Evolutionary conservation across 176 grass and related monocot genomes (phyloP).

Genomic region (Oryza rufipogon): DNA sequence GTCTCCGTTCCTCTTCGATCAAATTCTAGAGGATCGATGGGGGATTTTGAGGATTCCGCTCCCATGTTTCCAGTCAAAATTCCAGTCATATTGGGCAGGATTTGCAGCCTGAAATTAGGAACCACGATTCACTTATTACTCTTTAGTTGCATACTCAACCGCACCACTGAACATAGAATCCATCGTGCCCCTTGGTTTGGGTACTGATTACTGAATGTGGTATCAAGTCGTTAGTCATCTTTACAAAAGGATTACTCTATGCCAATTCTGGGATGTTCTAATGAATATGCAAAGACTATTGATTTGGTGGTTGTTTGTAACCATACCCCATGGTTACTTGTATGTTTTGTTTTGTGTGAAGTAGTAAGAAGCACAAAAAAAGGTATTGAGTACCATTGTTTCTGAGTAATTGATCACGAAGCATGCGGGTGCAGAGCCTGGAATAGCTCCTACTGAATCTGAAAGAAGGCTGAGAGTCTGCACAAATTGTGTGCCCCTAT

Average conservation of each 20-base stretch:
- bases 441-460: neutral
- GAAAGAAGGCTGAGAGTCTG: neutral
- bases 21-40: neutral
- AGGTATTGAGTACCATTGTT: neutral
- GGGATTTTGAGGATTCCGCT: neutral
- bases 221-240: neutral
- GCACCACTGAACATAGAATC: neutral
- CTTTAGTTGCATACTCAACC: neutral
- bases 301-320: slow-evolving; percentile 5
- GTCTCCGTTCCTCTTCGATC: neutral
- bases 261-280: neutral
- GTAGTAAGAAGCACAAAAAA: neutral
- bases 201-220: neutral
- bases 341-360: slow-evolving; percentile 14
- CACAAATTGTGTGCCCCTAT: neutral
- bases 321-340: slow-evolving; percentile 1
- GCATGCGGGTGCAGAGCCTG: neutral
- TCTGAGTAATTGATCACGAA: neutral
- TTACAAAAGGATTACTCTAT: neutral
- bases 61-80: slow-evolving; percentile 15
- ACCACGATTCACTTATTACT: neutral
- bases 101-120: slow-evolving; percentile 19
- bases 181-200: neutral
- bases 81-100: neutral
- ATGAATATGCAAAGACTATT: neutral